Evolutionary conservation across 2,329 filamentous ascomycete species (phyloP), one percentile per base, ranked within the genome.

Genomic region (Fusarium lyarnte): DNA sequence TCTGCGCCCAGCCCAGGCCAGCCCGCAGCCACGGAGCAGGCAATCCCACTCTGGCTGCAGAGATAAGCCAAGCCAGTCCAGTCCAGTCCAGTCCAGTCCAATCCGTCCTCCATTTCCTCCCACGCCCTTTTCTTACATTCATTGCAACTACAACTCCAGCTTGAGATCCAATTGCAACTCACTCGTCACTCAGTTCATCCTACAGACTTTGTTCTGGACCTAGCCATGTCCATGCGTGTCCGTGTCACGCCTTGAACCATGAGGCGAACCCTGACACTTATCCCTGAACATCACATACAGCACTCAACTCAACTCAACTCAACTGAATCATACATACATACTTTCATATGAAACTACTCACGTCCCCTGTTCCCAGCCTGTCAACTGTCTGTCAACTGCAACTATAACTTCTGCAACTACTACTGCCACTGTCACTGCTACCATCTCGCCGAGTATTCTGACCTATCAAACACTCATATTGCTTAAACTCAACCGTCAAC

Each of bases 271-370:
- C 71, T 59, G 62, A 69, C 70, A 62, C 73, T 14, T n/a, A 67
- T 72, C 66, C 73, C 55, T 66, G 62, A 25, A 66, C 55, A 68
- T 68, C 65, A 66, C 55, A 68, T 68, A 29, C 27, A 29, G 8
- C 23, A 49, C 27, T 49, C 27, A 49, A 49, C 46, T 49, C 46
- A 49, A 49, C 45, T 47, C 33, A 39, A 52, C 63, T 43, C 23
- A 52, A 64, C 61, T 72, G 60, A 69, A 66, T 64, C 55, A n/a
- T 45, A 59, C 63, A 62, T 66, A 25, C 63, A 62, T 66, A 25
- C 49, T 53, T 29, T 66, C 58, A 42, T 74, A 75, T 77, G 75
- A 77, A 76, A 76, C 74, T 60, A 67, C 58, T 65, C 75, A 68
- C 55, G 52, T 71, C 69, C 71, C 63, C 69, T 74, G 63, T 42